These are phyloP conservation scores for Kodamaea hsintzibuensis DNA, from an alignment of 805 yeast species.

Conservation along the genomic window DNA sequence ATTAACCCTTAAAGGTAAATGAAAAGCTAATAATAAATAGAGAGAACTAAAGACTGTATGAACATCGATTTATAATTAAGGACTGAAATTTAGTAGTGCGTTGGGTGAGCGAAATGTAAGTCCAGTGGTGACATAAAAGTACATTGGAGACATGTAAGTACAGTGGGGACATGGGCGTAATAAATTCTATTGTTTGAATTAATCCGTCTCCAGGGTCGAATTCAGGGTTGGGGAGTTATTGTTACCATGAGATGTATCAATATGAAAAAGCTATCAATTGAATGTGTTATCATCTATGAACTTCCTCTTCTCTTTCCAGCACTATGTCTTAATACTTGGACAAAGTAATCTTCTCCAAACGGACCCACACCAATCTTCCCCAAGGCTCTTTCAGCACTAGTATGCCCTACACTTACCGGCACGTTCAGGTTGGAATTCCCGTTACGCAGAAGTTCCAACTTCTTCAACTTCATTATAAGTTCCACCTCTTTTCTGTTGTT, in stretches of 20 bases:
- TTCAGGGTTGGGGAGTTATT: no score
- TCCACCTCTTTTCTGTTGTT: slow-evolving; percentile 81
- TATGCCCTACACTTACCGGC: slow-evolving; percentile 46
- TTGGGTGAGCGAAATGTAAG: background rate
- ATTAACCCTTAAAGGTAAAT: background rate
- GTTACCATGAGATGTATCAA: no score
- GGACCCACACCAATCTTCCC: slow-evolving; percentile 86
- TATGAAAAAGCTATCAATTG: background rate
- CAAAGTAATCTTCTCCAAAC: slow-evolving; percentile 46
- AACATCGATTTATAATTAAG: background rate
- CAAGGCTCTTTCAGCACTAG: slow-evolving; percentile 78
- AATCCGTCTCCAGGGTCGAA: no score
- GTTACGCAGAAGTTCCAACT: slow-evolving; percentile 48
- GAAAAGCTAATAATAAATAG: background rate
- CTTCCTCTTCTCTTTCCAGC: slow-evolving; percentile 10
- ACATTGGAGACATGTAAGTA: no score
- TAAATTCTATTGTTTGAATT: background rate
- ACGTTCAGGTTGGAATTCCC: slow-evolving; percentile 38
- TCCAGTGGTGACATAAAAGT: no score
- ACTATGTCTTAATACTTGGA: slow-evolving; percentile 14
- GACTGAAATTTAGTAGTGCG: background rate
- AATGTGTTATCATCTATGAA: background rate
- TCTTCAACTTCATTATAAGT: slow-evolving; percentile 58
- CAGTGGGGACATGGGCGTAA: no score
- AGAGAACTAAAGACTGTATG: background rate